Conservation (phyloP, 495 filamentous ascomycete species). For the Thermothielavioides terrestris region DNA sequence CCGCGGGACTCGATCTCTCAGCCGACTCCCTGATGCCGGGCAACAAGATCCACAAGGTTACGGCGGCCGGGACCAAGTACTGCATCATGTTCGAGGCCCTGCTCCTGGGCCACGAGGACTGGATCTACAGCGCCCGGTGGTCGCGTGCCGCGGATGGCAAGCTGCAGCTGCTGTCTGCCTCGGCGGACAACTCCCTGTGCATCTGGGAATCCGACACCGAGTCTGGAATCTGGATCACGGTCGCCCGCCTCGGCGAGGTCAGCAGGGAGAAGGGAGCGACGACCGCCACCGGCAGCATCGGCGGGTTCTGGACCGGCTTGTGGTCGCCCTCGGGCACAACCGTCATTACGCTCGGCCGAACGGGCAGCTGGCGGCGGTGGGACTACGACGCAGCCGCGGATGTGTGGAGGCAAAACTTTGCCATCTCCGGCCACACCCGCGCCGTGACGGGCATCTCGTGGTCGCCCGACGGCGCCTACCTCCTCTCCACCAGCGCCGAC, state of each 20-base stretch:
- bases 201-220: conserved; percentile 79
- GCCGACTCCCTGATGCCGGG: conserved; percentile 49
- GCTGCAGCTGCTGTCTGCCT: conserved; percentile 76
- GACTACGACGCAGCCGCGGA: conserved; percentile 33
- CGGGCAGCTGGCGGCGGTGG: conserved; percentile 91
- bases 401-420: conserved; percentile 69
- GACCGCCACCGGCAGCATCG: conserved; percentile 88
- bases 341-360: conserved; percentile 76
- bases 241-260: conserved; percentile 80
- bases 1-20: conserved; percentile 36
- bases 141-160: conserved; percentile 38
- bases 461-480: conserved; percentile 73
- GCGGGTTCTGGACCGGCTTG: conserved; percentile 91
- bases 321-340: conserved; percentile 75
- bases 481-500: conserved; percentile 82
- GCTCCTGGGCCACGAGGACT: conserved; percentile 93
- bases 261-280: conserved; percentile 89
- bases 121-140: conserved; percentile 89
- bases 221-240: conserved; percentile 85
- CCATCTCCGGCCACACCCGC: conserved; percentile 75
- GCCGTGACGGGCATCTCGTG: conserved; percentile 73
- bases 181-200: conserved; percentile 88
- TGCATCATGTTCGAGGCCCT: conserved; percentile 91
- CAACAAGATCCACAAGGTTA: conserved; percentile 75
- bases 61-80: conserved; percentile 47